phyloP scores from a whole-genome alignment of 1,284 basidiomycete genomes.

The Cystobasidiaceae sp. region DNA sequence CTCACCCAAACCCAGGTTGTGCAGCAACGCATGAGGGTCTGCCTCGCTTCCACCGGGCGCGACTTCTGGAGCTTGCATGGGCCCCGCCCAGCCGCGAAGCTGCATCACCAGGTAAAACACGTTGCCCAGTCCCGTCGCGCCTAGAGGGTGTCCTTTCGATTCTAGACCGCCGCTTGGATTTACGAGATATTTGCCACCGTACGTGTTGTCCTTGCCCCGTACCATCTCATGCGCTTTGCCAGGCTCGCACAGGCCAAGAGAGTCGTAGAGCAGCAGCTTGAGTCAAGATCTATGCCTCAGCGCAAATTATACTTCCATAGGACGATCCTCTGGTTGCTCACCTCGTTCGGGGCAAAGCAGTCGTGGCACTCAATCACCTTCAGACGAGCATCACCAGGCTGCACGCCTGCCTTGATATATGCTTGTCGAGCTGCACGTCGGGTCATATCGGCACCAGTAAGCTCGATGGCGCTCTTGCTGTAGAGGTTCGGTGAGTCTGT shows the following conservation, averaged over 20 bases:
- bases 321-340: neutral
- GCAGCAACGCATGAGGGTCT: constrained; percentile 72
- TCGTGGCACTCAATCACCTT: constrained; percentile 80
- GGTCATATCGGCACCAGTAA: constrained; percentile 68
- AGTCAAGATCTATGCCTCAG: constrained; percentile 11
- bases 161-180: constrained; percentile 80
- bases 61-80: constrained; percentile 58
- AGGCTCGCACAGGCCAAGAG: constrained; percentile 64
- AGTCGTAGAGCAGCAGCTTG: constrained; percentile 74
- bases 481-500: constrained; percentile 64
- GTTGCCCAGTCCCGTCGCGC: constrained; percentile 80
- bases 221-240: constrained; percentile 71
- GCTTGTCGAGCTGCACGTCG: constrained; percentile 64
- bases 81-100: constrained; percentile 48
- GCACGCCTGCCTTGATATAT: constrained; percentile 65
- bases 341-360: constrained; percentile 71
- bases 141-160: constrained; percentile 72
- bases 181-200: constrained; percentile 79
- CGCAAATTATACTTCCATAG: neutral
- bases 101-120: constrained; percentile 73
- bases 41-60: constrained; percentile 54
- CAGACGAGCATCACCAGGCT: constrained; percentile 60
- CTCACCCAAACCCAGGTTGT: constrained; percentile 74
- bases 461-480: constrained; percentile 63
- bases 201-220: constrained; percentile 74